A percentile compares a stretch with the other conserved stretches of the same genome.
Conservation (phyloP, 495 filamentous ascomycete genomes). For the Penicillium silybi region DNA sequence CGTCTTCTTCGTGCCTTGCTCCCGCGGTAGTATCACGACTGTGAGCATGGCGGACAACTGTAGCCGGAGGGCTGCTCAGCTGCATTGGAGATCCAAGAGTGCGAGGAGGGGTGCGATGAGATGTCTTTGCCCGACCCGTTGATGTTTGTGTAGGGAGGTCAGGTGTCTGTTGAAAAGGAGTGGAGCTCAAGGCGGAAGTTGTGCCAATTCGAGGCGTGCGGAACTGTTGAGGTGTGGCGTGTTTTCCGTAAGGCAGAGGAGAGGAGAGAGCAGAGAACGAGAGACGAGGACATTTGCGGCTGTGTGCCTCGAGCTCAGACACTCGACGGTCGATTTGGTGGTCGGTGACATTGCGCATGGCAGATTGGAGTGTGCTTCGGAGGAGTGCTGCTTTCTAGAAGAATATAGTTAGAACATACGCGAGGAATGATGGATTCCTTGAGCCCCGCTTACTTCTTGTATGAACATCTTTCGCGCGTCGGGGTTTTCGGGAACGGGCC, state of each 20-base stretch:
- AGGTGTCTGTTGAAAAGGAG: conserved; percentile 18
- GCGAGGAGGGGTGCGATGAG: conserved; percentile 21
- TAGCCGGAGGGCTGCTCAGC: conserved; percentile 36
- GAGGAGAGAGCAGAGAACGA: conserved; percentile 23
- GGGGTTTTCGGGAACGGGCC: conserved; percentile 30
- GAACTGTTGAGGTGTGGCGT: conserved; percentile 19
- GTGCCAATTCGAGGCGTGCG: conserved; percentile 24
- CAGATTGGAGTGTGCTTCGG: conserved; percentile 39
- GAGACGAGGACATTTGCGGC: conserved; percentile 37
- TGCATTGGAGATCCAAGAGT: conserved; percentile 33
- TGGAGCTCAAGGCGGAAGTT: conserved; percentile 15
- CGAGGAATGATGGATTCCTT: not conserved
- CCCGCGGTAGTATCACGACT: conserved; percentile 9
- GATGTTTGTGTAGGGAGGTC: conserved; percentile 20
- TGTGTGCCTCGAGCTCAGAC: conserved; percentile 43
- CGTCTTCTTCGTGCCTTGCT: conserved; percentile 4
- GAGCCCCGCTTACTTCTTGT: conserved; percentile 33
- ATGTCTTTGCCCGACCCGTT: conserved; percentile 21
- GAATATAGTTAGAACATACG: conserved; percentile 3
- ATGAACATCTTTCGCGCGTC: conserved; percentile 42
- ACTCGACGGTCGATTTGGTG: conserved; percentile 44
- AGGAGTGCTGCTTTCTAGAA: conserved; percentile 43
- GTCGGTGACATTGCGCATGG: conserved; percentile 41
- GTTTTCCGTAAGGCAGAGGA: conserved; percentile 11
- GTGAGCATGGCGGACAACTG: conserved; percentile 17